Percentiles rank a stretch among this genome's conserved stretches.
These are phyloP conservation scores for Dryas drummondii DNA, from an alignment of 306 rosid species.

Conservation along the genomic window DNA sequence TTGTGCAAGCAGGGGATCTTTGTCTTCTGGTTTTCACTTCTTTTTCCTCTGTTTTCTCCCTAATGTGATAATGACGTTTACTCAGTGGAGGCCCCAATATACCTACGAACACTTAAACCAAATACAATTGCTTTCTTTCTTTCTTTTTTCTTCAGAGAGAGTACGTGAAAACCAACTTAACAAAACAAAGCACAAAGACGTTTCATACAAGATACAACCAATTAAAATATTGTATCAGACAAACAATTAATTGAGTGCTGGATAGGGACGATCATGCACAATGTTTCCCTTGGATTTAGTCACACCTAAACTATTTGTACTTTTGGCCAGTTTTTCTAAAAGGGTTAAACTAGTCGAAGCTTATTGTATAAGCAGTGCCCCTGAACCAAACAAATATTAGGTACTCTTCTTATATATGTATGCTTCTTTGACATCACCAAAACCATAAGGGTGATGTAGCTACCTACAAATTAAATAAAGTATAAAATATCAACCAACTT, in stretches of 20 bases:
- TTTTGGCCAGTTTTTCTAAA: no score
- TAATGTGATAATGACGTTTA: constrained; percentile 29
- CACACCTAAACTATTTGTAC: no score
- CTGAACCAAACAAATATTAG: no score
- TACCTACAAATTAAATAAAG: background rate
- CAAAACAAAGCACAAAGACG: no score
- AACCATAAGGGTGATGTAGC: constrained; percentile 28
- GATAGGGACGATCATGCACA: no score
- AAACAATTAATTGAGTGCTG: no score
- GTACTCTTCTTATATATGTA: background rate
- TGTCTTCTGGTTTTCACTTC: constrained; percentile 30
- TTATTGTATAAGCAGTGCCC: no score
- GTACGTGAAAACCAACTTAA: no score
- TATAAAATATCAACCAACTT: constrained; percentile 11
- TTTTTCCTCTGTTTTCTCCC: background rate
- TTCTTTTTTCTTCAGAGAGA: no score
- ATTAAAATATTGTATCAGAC: background rate
- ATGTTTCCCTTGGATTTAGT: no score
- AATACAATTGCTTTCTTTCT: background rate
- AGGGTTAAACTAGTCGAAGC: no score
- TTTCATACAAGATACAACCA: background rate
- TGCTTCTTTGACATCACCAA: constrained; percentile 39
- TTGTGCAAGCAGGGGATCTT: constrained; percentile 46
- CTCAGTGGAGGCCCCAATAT: constrained; percentile 26
- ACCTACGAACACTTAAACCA: constrained; percentile 40